Evolutionary conservation across 192 early-diverging fungal species (phyloP).

Genomic region (Linderina pennispora): DNA sequence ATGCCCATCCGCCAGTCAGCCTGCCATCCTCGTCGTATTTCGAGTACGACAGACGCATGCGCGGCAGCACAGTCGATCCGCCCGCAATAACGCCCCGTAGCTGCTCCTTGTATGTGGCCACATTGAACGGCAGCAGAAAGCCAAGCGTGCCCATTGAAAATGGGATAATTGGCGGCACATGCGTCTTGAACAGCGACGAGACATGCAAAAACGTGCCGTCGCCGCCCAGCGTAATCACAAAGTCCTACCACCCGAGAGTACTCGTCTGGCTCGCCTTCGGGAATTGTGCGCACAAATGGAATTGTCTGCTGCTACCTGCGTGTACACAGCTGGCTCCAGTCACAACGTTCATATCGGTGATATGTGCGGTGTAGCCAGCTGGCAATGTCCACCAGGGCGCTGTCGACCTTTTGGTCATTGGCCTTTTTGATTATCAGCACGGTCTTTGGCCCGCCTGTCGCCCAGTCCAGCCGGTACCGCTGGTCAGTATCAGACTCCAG

Average conservation of each 20-base stretch:
- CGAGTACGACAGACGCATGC: conserved; percentile 74
- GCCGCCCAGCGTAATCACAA: conserved; percentile 88
- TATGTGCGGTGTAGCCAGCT: conserved; percentile 63
- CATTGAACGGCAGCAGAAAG: conserved; percentile 83
- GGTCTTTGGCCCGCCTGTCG: conserved; percentile 51
- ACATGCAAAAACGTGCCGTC: conserved; percentile 90
- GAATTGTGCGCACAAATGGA: conserved; percentile 16
- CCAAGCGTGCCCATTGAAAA: conserved; percentile 92
- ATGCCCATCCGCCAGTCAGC: conserved; percentile 28
- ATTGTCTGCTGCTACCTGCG: conserved; percentile 43
- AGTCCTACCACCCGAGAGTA: conserved; percentile 69
- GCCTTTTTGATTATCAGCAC: conserved; percentile 82
- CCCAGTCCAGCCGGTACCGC: conserved; percentile 20
- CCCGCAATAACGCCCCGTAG: conserved; percentile 60
- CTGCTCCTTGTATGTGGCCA: conserved; percentile 55
- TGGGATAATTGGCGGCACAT: conserved; percentile 82
- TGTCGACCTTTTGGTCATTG: conserved; percentile 57
- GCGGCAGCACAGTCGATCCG: conserved; percentile 58
- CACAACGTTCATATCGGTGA: conserved; percentile 63
- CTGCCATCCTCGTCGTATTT: conserved; percentile 51
- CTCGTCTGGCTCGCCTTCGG: conserved; percentile 43
- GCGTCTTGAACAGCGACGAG: conserved; percentile 67
- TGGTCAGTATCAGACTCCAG: conserved; percentile 18
- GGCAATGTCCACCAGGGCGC: conserved; percentile 59
- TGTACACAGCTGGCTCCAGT: conserved; percentile 61